These are phyloP conservation scores for Fusarium sp. DNA, from an alignment of 2,329 filamentous ascomycete species.

Conservation along the genomic window DNA sequence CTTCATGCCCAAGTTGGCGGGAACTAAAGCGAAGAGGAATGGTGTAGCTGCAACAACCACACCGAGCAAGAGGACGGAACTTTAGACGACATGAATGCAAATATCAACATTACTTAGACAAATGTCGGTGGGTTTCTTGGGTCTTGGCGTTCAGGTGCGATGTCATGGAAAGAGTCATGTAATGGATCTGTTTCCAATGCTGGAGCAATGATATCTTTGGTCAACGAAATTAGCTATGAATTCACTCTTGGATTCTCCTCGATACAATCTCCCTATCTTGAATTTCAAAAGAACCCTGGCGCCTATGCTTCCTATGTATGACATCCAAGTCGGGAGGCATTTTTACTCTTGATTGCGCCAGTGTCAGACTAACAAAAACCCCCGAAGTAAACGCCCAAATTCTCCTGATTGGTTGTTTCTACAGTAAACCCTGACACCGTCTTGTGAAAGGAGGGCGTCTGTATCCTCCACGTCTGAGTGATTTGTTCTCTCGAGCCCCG, in stretches of 20 bases:
- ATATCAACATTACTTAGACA: slow-evolving; percentile 22
- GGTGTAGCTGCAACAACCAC: slow-evolving; percentile 40
- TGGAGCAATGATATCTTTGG: slow-evolving; percentile 15
- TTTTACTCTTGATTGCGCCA: slow-evolving; percentile 37
- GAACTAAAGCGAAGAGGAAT: slow-evolving; percentile 45
- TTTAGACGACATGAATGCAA: slow-evolving; percentile 42
- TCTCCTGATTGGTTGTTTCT: slow-evolving; percentile 38
- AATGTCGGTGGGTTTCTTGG: slow-evolving; percentile 37
- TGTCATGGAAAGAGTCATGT: slow-evolving; percentile 36
- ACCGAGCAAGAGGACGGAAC: slow-evolving; percentile 52
- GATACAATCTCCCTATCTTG: neutral
- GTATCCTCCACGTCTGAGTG: slow-evolving; percentile 3
- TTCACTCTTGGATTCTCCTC: neutral
- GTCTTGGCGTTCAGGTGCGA: slow-evolving; percentile 41
- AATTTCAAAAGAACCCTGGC: slow-evolving; percentile 5
- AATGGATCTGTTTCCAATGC: slow-evolving; percentile 12
- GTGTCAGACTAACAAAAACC: slow-evolving; percentile 32
- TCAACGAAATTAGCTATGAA: slow-evolving; percentile 1
- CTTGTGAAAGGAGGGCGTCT: slow-evolving; percentile 29
- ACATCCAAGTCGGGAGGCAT: slow-evolving; percentile 42
- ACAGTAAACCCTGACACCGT: slow-evolving; percentile 18
- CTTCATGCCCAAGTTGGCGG: slow-evolving; percentile 50
- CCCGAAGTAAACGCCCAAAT: slow-evolving; percentile 49
- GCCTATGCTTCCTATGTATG: slow-evolving; percentile 15
- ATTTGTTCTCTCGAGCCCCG: slow-evolving; percentile 31